These are phyloP conservation scores for Pseudozyma hubeiensis DNA, from an alignment of 1,284 basidiomycete species.

Conservation along the genomic window DNA sequence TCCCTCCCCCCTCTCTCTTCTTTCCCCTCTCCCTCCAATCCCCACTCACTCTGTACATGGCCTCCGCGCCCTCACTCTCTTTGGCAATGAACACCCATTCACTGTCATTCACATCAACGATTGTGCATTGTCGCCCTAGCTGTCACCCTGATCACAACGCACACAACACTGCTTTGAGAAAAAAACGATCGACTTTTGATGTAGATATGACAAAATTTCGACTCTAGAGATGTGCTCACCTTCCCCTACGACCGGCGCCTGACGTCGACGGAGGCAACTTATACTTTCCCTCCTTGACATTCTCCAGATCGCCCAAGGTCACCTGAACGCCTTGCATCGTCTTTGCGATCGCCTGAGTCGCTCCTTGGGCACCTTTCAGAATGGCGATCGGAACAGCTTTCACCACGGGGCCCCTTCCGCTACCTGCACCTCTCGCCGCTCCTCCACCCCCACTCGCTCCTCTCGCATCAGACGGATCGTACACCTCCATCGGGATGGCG, in stretches of 20 bases:
- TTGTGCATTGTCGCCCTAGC: too few relatives aligned
- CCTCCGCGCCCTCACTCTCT: too few relatives aligned
- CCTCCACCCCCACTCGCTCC: conserved; percentile 55
- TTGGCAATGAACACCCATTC: background rate
- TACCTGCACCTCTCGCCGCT: conserved; percentile 2
- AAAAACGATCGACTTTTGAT: too few relatives aligned
- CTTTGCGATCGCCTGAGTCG: conserved; percentile 93
- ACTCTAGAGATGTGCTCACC: background rate
- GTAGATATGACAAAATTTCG: background rate
- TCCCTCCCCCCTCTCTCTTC: background rate
- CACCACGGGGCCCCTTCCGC: conserved; percentile 76
- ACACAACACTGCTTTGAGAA: too few relatives aligned
- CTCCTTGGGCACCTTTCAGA: conserved; percentile 94
- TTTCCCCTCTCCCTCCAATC: background rate
- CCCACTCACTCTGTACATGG: background rate
- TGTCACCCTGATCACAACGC: too few relatives aligned
- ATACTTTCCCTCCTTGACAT: conserved; percentile 56
- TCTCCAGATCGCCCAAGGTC: conserved; percentile 68
- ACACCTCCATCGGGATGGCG: conserved; percentile 98
- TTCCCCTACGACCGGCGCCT: background rate
- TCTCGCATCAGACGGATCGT: conserved; percentile 76
- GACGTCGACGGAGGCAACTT: conserved; percentile 32
- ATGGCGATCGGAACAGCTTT: conserved; percentile 96
- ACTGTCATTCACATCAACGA: too few relatives aligned
- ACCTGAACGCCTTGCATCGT: conserved; percentile 92